Evolutionary conservation across 768 basidiomycete genomes (phyloP).

Genomic region (Russula lepida): DNA sequence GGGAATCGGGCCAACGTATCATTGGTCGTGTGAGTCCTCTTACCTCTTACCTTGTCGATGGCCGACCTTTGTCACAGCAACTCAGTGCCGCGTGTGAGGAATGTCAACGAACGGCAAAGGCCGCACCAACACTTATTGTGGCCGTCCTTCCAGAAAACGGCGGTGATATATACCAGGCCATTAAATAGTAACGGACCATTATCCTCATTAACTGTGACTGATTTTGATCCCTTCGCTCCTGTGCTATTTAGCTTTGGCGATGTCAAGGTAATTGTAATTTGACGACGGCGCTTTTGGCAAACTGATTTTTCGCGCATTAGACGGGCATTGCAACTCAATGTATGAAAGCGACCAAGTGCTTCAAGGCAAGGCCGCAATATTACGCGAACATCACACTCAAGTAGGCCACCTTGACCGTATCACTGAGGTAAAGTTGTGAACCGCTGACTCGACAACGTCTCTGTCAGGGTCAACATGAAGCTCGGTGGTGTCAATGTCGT

Average conservation of each 20-base stretch:
- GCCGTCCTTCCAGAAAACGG: conserved; percentile 31
- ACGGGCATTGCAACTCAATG: conserved; percentile 77
- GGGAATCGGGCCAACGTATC: conserved; percentile 49
- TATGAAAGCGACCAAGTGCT: conserved; percentile 55
- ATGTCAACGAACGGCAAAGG: conserved; percentile 32
- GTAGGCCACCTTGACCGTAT: conserved; percentile 32
- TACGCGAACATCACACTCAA: conserved; percentile 74
- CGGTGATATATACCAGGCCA: conserved; percentile 64
- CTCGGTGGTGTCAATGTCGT: conserved; percentile 75
- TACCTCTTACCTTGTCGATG: not conserved
- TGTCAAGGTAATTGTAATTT: not conserved
- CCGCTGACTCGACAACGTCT: not conserved
- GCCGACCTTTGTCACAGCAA: conserved; percentile 28
- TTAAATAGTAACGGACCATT: conserved; percentile 62
- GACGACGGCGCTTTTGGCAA: not conserved
- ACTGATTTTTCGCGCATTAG: conserved; percentile 23
- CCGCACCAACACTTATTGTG: conserved; percentile 20
- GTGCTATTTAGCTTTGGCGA: not conserved
- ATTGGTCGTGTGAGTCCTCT: conserved; percentile 27
- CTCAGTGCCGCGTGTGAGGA: conserved; percentile 43
- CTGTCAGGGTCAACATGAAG: conserved; percentile 69
- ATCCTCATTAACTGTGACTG: not conserved
- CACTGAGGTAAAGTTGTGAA: not conserved
- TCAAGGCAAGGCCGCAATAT: conserved; percentile 60
- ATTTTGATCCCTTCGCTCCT: not conserved